These are phyloP conservation scores for Yamadazyma oceani DNA, from an alignment of 1,139 yeast genomes.

Conservation along the genomic window DNA sequence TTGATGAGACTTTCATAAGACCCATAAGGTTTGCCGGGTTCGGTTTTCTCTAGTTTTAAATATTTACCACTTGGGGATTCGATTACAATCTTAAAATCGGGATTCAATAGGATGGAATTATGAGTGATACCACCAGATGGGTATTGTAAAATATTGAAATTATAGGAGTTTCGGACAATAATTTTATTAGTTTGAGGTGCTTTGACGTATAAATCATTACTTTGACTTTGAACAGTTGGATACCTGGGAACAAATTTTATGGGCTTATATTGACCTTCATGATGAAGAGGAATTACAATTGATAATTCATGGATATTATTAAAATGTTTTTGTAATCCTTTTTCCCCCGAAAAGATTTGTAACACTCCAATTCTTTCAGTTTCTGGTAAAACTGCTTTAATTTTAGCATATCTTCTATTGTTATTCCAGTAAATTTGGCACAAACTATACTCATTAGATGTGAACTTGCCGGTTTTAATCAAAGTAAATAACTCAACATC, in stretches of 20 bases:
- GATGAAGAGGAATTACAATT: conserved; percentile 75
- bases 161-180: conserved; percentile 56
- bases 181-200: conserved; percentile 80
- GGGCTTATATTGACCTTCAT: conserved; percentile 62
- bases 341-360: conserved; percentile 71
- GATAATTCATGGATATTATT: conserved; percentile 70
- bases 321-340: conserved; percentile 60
- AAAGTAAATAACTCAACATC: conserved; percentile 64
- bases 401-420: conserved; percentile 63
- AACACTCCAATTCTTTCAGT: conserved; percentile 67
- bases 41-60: conserved; percentile 55
- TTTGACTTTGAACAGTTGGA: conserved; percentile 68
- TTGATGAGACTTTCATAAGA: conserved; percentile 58
- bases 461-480: conserved; percentile 52
- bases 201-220: conserved; percentile 74
- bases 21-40: conserved; percentile 47
- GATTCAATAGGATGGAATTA: conserved; percentile 38
- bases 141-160: conserved; percentile 62
- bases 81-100: conserved; percentile 59
- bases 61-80: conserved; percentile 86
- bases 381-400: conserved; percentile 80
- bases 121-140: conserved; percentile 56
- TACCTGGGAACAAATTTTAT: conserved; percentile 65
- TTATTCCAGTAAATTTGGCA: conserved; percentile 76
- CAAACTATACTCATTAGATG: conserved; percentile 57